Conservation (phyloP, 2,329 filamentous ascomycete genomes). For the Cryphonectria japonica region DNA sequence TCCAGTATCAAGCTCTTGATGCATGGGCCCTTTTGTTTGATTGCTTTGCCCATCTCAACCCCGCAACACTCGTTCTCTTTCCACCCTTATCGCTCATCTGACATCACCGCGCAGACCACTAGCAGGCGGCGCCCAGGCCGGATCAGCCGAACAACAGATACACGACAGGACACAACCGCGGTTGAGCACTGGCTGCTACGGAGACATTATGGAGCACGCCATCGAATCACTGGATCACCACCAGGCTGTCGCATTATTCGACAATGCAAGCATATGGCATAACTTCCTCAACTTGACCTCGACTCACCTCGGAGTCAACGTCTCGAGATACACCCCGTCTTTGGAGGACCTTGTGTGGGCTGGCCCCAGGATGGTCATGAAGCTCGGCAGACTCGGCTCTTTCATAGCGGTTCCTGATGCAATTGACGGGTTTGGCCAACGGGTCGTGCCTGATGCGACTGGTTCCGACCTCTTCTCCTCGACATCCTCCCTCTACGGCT, state of each 20-base stretch:
- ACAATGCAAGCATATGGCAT: constrained; percentile 52
- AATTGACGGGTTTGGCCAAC: constrained; percentile 63
- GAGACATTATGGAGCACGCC: constrained; percentile 24
- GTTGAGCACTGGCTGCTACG: not conserved
- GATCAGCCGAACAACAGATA: not conserved
- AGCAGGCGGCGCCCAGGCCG: constrained; percentile 5
- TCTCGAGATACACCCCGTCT: constrained; percentile 64
- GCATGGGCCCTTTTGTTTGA: not conserved
- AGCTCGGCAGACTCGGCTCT: constrained; percentile 68
- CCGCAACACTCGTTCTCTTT: not conserved
- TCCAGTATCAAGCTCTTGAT: constrained; percentile 9
- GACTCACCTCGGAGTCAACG: constrained; percentile 53
- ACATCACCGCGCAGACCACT: constrained; percentile 7
- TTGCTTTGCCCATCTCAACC: not conserved
- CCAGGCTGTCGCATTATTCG: constrained; percentile 38
- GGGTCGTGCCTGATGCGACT: constrained; percentile 63
- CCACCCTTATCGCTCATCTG: not conserved
- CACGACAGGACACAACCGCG: not conserved
- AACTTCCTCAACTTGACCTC: constrained; percentile 60
- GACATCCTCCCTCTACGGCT: constrained; percentile 48
- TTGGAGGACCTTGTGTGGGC: constrained; percentile 71
- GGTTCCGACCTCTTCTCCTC: constrained; percentile 43
- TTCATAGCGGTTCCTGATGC: constrained; percentile 63
- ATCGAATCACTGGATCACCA: constrained; percentile 21
- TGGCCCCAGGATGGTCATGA: constrained; percentile 71